Evolutionary conservation across 2,329 filamentous ascomycete genomes (phyloP).

Genomic region (Pseudogymnoascus sp.): DNA sequence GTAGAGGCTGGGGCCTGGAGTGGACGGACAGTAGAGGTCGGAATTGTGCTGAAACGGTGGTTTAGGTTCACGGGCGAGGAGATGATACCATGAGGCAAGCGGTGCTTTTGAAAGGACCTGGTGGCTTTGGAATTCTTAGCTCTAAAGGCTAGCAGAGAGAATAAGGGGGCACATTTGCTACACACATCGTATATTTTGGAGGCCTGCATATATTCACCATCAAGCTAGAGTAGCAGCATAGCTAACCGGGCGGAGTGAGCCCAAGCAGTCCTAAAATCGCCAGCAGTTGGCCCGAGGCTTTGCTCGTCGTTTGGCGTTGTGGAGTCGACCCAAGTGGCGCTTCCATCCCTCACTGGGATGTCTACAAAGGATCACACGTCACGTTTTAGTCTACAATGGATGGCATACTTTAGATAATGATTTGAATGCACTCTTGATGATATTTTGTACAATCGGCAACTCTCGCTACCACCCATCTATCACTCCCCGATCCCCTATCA

Average conservation of each 20-base stretch:
- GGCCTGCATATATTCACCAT: not conserved
- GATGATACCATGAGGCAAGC: not conserved
- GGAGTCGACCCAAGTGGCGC: not conserved
- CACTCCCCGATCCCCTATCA: slow-evolving; percentile 9
- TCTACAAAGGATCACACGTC: not conserved
- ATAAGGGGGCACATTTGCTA: not conserved
- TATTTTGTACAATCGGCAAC: slow-evolving; percentile 14
- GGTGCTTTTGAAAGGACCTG: not conserved
- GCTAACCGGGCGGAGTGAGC: not conserved
- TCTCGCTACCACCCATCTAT: slow-evolving; percentile 11
- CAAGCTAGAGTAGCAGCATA: not conserved
- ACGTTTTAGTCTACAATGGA: not conserved
- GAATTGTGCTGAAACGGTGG: slow-evolving; percentile 56
- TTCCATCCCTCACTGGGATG: not conserved
- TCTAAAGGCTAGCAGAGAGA: not conserved
- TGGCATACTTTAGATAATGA: not conserved
- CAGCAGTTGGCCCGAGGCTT: not conserved
- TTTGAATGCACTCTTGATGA: slow-evolving; percentile 12
- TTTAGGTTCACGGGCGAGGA: slow-evolving; percentile 41
- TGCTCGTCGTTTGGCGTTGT: not conserved
- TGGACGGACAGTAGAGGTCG: slow-evolving; percentile 50
- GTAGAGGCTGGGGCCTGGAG: slow-evolving; percentile 47
- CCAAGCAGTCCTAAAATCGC: not conserved
- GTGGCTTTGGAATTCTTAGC: not conserved
- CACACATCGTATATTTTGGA: not conserved